phyloP scores from a whole-genome alignment of 495 filamentous ascomycete species.

The Podospora pseudopauciseta region DNA sequence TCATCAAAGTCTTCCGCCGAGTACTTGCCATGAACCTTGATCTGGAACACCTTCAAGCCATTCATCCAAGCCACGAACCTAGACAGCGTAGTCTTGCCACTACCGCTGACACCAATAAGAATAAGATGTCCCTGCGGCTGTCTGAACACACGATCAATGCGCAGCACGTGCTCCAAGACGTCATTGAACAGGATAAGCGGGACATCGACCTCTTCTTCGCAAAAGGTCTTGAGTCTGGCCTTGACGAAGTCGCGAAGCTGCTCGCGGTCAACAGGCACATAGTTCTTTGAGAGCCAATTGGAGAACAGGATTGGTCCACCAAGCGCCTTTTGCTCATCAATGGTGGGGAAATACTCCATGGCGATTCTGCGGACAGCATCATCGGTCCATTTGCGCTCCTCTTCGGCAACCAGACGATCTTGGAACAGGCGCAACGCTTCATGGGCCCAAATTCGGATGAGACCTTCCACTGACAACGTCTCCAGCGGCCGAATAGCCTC shows the following conservation, averaged over 20 bases:
- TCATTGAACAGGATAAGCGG: constrained; percentile 97
- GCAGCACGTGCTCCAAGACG: constrained; percentile 93
- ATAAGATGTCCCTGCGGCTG: constrained; percentile 98
- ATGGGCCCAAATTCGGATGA: constrained; percentile 97
- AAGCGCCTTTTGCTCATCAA: constrained; percentile 83
- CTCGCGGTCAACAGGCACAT: constrained; percentile 92
- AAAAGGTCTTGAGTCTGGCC: constrained; percentile 94
- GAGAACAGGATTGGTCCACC: constrained; percentile 94
- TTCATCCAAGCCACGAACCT: constrained; percentile 99
- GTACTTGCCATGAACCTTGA: constrained; percentile 99
- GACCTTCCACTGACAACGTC: constrained; percentile 77
- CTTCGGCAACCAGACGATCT: constrained; percentile 88
- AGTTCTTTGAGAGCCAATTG: constrained; percentile 99
- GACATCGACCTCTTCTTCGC: constrained; percentile 98
- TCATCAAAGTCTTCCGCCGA: constrained; percentile 99
- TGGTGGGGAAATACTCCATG: constrained; percentile 85
- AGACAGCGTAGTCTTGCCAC: constrained; percentile 96
- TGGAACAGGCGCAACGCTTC: constrained; percentile 95
- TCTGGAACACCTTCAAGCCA: constrained; percentile 96
- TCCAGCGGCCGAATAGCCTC: constrained; percentile 94
- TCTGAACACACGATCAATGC: constrained; percentile 97
- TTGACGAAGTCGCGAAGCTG: constrained; percentile 95
- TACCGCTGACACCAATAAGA: constrained; percentile 95
- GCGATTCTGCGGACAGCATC: constrained; percentile 81
- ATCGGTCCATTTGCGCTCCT: constrained; percentile 92